Evolutionary conservation across 257 asterid genomes (phyloP).

Genomic region (Solanum acaule): DNA sequence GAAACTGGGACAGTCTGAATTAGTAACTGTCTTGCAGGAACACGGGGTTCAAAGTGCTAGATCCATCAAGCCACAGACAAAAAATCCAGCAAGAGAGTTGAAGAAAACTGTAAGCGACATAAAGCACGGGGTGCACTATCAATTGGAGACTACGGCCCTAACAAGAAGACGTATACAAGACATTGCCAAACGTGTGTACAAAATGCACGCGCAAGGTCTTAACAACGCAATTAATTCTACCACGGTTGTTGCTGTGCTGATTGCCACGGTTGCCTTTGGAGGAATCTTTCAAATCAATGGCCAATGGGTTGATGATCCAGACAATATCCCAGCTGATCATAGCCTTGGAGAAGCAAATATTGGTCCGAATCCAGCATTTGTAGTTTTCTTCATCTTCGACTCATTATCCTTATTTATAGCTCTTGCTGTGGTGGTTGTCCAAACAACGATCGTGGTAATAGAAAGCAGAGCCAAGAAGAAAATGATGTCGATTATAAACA

Average conservation of each 20-base stretch:
- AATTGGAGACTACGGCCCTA: constrained; percentile 29
- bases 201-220: constrained; percentile 42
- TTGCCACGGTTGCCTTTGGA: constrained; percentile 39
- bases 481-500: constrained; percentile 46
- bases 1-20: constrained; percentile 17
- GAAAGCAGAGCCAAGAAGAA: constrained; percentile 47
- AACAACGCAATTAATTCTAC: constrained; percentile 47
- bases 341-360: constrained; percentile 45
- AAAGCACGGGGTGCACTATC: constrained; percentile 39
- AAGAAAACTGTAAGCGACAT: constrained; percentile 47
- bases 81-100: constrained; percentile 33
- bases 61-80: constrained; percentile 19
- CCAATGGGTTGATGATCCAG: constrained; percentile 25
- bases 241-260: constrained; percentile 48
- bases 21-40: constrained; percentile 15
- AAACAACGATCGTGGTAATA: constrained; percentile 37
- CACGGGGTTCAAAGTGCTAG: constrained; percentile 20
- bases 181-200: constrained; percentile 36
- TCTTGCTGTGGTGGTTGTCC: constrained; percentile 48
- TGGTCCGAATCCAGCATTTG: constrained; percentile 20
- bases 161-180: constrained; percentile 37
- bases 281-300: constrained; percentile 42
- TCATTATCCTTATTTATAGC: constrained; percentile 36
- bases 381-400: constrained; percentile 34
- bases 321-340: constrained; percentile 15